These are phyloP conservation scores for Pleomassaria siparia DNA, from an alignment of 2,329 filamentous ascomycete species.

Conservation along the genomic window DNA sequence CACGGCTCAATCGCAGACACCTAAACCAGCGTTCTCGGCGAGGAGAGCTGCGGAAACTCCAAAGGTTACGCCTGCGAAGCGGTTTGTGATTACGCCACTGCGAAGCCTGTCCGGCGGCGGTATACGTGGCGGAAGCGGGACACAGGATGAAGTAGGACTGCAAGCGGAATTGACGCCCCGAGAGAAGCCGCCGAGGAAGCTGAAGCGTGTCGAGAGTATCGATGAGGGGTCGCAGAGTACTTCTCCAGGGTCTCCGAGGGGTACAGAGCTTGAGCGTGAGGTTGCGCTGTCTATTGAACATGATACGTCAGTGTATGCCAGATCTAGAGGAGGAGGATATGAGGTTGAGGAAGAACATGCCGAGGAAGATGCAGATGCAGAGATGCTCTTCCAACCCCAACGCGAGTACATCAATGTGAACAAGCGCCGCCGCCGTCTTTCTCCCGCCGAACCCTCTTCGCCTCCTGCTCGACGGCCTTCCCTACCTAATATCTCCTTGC, in stretches of 20 bases:
- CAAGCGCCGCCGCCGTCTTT: constrained; percentile 26
- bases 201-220: constrained; percentile 38
- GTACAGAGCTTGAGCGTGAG: background rate
- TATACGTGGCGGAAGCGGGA: constrained; percentile 4
- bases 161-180: constrained; percentile 13
- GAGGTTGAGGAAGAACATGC: background rate
- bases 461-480: background rate
- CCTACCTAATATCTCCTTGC: too few species aligned
- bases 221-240: constrained; percentile 30
- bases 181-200: constrained; percentile 17
- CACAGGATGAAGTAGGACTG: constrained; percentile 4
- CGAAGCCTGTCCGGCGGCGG: background rate
- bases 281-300: constrained; percentile 21
- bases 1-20: constrained; percentile 16
- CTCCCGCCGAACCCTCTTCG: constrained; percentile 2
- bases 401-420: background rate
- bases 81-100: constrained; percentile 30
- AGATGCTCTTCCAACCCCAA: constrained; percentile 3
- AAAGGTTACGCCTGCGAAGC: constrained; percentile 32
- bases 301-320: background rate
- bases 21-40: background rate
- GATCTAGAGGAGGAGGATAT: background rate
- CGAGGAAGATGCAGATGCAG: constrained; percentile 7
- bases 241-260: constrained; percentile 10
- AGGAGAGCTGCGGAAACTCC: constrained; percentile 8